Percentiles rank a stretch among this genome's conserved stretches.
Evolutionary conservation across 345 rosid species (phyloP).

Genomic region (Diplotaxis tenuifolia): DNA sequence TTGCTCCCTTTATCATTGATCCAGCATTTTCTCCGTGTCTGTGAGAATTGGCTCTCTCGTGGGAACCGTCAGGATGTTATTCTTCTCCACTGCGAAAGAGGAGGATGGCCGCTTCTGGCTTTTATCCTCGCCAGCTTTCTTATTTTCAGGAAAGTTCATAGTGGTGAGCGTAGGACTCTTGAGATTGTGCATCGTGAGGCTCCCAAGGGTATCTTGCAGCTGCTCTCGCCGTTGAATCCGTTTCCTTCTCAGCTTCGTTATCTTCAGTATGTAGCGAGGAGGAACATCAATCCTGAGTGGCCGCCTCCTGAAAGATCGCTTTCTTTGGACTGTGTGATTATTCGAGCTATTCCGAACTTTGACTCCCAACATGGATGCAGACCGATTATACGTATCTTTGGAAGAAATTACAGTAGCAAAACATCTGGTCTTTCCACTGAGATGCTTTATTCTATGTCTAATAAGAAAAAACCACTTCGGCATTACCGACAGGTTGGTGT

Average conservation of each 20-base stretch:
- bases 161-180: conserved; percentile 82
- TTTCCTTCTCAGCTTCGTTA: conserved; percentile 95
- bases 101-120: conserved; percentile 96
- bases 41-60: conserved; percentile 82
- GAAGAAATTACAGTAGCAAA: conserved; percentile 62
- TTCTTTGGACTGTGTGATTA: conserved; percentile 86
- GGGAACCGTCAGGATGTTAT: conserved; percentile 74
- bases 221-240: conserved; percentile 88
- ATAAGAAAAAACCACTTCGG: conserved; percentile 67
- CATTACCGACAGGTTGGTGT: conserved; percentile 74
- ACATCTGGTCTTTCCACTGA: conserved; percentile 76
- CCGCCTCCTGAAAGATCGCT: conserved; percentile 96
- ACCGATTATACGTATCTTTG: conserved; percentile 90
- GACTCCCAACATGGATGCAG: conserved; percentile 90
- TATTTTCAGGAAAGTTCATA: conserved; percentile 74
- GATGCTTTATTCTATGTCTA: conserved; percentile 82
- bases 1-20: conserved; percentile 78
- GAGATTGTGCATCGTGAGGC: conserved; percentile 94
- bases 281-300: conserved; percentile 87
- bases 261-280: conserved; percentile 91
- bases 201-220: conserved; percentile 90
- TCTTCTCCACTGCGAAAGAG: conserved; percentile 93
- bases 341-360: conserved; percentile 87
- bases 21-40: conserved; percentile 85
- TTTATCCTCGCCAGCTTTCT: conserved; percentile 77